Base-by-base conservation (phyloP, 257 asterid species). In the Petrea volubilis region DNA sequence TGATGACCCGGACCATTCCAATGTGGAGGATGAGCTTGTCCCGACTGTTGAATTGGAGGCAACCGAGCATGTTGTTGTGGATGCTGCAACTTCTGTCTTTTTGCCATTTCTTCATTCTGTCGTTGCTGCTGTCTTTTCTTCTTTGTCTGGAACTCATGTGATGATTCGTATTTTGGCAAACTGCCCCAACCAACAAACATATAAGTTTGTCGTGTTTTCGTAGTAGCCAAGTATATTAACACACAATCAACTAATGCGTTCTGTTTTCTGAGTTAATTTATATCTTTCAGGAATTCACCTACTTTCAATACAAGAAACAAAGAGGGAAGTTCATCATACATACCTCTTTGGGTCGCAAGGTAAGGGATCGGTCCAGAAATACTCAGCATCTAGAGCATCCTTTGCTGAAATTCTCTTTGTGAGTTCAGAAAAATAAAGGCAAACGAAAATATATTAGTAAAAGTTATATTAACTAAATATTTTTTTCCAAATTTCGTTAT, bases 141-240 rank as follows among this genome's bases (percentile, higher is more conserved):
- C 97, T 91, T 94, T 12, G 96, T 94, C 83, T 91, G 97, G 88
- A 89, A 94, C 88, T 94, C 99, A 20, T 94, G 99, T 0, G 99
- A 94, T 23, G 97, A 79, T 74, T 94, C 99, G 3, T 94, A 94
- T 75, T 82, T 86, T 6, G 99, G 99, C 85, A 94, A 81, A 81
- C 99, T 91, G 88, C 55, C 50, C 40, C 8, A 1, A 25, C 11
- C 12, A 40, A 67, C 15, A 11, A 53, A 71, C 21, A n/a, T 21
- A 20, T 33, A 50, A 57, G 36, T 43, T 6, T 25, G 61, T 68
- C 28, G 24, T 20, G 17, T 28, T 64, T 50, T 28, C 33, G 38
- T 18, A 60, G 59, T 13, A 63, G 36, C 18, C 20, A 43, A 59
- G 50, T 27, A 49, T 25, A 18, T 3, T 13, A 27, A 34, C 29